phyloP scores from a whole-genome alignment of 116 monocot genomes.

The Dioscorea cayenensis region DNA sequence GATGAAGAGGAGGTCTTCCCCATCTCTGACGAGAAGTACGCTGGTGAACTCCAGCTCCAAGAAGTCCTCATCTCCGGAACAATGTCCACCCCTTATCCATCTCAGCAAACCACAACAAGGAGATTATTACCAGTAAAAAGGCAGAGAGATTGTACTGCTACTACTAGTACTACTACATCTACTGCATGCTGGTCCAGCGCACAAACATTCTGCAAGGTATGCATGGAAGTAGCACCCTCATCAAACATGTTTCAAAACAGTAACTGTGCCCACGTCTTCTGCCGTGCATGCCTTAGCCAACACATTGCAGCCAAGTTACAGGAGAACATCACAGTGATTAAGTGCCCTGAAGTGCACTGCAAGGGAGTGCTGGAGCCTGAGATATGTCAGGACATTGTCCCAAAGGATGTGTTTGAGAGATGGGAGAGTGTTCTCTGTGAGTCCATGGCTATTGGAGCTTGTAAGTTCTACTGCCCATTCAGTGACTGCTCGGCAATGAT shows the following conservation, averaged over 20 bases:
- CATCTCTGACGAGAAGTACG: conserved; percentile 47
- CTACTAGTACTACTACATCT: too few species aligned
- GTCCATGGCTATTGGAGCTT: conserved; percentile 11
- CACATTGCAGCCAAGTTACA: conserved; percentile 34
- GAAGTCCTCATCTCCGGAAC: conserved; percentile 27
- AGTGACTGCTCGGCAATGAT: conserved; percentile 58
- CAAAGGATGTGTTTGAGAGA: conserved; percentile 31
- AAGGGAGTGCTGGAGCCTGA: conserved; percentile 18
- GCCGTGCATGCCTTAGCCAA: conserved; percentile 24
- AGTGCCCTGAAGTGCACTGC: conserved; percentile 40
- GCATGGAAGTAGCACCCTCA: conserved; percentile 20
- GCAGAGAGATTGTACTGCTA: neutral
- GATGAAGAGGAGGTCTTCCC: conserved; percentile 25
- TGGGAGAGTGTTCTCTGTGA: conserved; percentile 40
- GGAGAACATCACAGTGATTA: conserved; percentile 24
- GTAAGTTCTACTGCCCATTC: conserved; percentile 49
- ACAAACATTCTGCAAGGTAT: conserved; percentile 34
- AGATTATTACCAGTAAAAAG: neutral
- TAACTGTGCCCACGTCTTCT: conserved; percentile 44
- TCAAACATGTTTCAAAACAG: conserved; percentile 5
- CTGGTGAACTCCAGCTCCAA: conserved; percentile 46
- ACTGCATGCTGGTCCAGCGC: neutral
- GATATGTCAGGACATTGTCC: conserved; percentile 24
- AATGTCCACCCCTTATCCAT: too few species aligned
- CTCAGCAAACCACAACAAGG: neutral